Evolutionary conservation across 2,329 filamentous ascomycete genomes (phyloP).

Genomic region (Scedosporium boydii): DNA sequence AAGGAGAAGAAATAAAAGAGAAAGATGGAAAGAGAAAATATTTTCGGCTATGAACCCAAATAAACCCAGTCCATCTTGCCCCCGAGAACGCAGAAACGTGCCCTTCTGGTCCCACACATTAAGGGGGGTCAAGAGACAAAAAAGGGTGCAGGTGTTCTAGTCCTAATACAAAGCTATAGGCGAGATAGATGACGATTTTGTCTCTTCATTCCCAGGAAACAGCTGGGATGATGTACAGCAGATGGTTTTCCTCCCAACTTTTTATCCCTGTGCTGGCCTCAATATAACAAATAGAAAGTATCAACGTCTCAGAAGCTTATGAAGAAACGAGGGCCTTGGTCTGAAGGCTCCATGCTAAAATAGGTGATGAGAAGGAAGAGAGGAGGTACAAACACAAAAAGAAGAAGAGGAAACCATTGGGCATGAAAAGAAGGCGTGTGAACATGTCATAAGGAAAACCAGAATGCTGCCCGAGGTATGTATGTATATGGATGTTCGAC

Average conservation of each 20-base stretch:
- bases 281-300: neutral
- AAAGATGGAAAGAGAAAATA: neutral
- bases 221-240: neutral
- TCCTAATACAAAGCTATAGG: neutral
- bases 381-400: slow-evolving; percentile 1
- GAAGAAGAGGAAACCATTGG: slow-evolving; percentile 3
- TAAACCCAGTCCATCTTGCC: neutral
- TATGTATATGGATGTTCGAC: neutral
- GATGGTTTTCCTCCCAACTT: neutral
- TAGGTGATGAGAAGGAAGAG: neutral
- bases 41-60: neutral
- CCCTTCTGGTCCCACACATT: too few relatives aligned
- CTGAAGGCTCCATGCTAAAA: neutral
- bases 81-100: neutral
- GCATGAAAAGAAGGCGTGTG: neutral
- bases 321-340: neutral
- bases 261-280: neutral
- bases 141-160: neutral
- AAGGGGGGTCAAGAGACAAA: neutral
- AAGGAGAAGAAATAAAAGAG: neutral
- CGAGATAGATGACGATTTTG: too few relatives aligned
- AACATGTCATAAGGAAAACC: slow-evolving; percentile 5
- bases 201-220: too few relatives aligned
- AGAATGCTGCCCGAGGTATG: neutral
- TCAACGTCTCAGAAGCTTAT: neutral